A percentile compares a stretch with the other conserved stretches of the same genome.
Conservation (phyloP, 2,329 filamentous ascomycete genomes). For the Neocatenulostroma microsporum region DNA sequence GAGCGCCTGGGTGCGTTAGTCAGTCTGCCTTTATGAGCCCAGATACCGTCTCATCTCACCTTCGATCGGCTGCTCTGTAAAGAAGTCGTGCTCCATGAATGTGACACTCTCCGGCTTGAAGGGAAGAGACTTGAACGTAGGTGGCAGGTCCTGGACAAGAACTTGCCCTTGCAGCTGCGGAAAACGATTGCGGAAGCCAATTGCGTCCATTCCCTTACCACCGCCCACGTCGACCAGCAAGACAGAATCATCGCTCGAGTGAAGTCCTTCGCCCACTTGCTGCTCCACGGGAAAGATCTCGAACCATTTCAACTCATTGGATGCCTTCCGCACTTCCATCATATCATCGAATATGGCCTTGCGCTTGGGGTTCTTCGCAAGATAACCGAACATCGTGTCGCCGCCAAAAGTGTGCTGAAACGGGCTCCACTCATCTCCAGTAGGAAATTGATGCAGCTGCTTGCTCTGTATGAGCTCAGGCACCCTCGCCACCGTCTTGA, state of each 20-base stretch:
- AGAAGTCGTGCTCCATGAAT: conserved; percentile 13
- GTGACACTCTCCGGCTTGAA: conserved; percentile 2
- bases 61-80: conserved; percentile 12
- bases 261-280: background rate
- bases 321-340: conserved; percentile 7
- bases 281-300: conserved; percentile 3
- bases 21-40: background rate
- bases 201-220: conserved; percentile 11
- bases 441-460: conserved; percentile 1
- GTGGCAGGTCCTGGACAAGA: conserved; percentile 14
- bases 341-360: conserved; percentile 12
- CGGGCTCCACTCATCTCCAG: background rate
- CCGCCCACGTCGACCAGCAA: conserved; percentile 15
- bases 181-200: conserved; percentile 4
- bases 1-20: conserved; percentile 6
- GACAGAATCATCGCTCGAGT: conserved; percentile 4
- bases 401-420: conserved; percentile 4
- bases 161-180: conserved; percentile 9
- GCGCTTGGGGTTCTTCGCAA: conserved; percentile 7
- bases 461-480: background rate
- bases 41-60: no score
- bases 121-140: conserved; percentile 4
- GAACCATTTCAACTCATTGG: conserved; percentile 4
- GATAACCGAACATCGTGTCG: conserved; percentile 2
- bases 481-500: background rate